Conservation (phyloP, 306 rosid species). For the Cotoneaster glaucophyllus region DNA sequence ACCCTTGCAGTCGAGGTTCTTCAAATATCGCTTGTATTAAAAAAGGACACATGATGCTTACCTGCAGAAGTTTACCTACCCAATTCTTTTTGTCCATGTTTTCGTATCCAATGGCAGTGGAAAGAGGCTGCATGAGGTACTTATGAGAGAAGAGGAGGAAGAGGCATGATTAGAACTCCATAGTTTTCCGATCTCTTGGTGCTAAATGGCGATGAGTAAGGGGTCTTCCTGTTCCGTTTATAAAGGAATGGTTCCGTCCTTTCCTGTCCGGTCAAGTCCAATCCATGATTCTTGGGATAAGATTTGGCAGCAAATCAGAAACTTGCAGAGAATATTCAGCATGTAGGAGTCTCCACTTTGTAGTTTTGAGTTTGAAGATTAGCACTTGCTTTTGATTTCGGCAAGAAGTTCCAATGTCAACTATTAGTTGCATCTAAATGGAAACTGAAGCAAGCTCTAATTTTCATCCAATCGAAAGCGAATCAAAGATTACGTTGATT, state of each 20-base stretch:
- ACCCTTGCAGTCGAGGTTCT: neutral
- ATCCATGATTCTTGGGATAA: neutral
- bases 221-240: neutral
- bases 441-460: neutral
- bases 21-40: neutral
- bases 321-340: neutral
- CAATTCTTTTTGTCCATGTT: conserved; percentile 59
- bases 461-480: neutral
- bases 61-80: conserved; percentile 63
- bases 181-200: neutral
- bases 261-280: neutral
- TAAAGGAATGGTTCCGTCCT: neutral
- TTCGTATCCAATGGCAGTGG: conserved; percentile 58
- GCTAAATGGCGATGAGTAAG: neutral
- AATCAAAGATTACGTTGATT: neutral
- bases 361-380: neutral
- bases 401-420: neutral
- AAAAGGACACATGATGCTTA: neutral
- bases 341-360: neutral
- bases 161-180: conserved; percentile 51
- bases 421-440: neutral
- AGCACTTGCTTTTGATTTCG: neutral
- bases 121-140: conserved; percentile 49
- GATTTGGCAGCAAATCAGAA: neutral
- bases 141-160: conserved; percentile 45